Percentiles rank a stretch among this genome's conserved stretches.
Evolutionary conservation across 106 monocot species (phyloP).

Genomic region (Platanthera zijinensis): DNA sequence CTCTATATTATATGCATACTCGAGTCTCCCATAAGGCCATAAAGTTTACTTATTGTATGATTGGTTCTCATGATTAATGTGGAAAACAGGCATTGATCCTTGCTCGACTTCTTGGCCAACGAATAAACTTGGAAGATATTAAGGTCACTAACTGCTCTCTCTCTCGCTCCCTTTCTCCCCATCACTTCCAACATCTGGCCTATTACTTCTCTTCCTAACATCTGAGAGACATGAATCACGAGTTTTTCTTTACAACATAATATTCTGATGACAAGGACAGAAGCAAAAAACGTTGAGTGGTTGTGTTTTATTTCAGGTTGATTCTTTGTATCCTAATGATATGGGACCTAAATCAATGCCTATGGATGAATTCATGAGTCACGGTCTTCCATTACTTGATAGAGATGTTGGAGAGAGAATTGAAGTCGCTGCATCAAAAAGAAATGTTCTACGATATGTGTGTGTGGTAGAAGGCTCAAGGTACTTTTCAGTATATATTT

Average conservation of each 20-base stretch:
- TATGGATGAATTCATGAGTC: constrained; percentile 58
- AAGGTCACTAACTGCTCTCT: constrained; percentile 27
- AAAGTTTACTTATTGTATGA: neutral
- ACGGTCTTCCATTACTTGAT: constrained; percentile 61
- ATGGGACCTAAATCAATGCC: constrained; percentile 65
- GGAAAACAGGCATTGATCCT: constrained; percentile 76
- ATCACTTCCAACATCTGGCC: neutral
- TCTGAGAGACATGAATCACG: neutral
- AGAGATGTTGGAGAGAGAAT: constrained; percentile 53
- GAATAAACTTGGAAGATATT: constrained; percentile 68
- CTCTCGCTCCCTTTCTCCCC: neutral
- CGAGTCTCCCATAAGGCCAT: neutral
- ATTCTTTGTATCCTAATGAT: constrained; percentile 85
- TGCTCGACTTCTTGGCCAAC: constrained; percentile 72
- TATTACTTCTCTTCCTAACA: neutral
- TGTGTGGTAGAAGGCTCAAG: constrained; percentile 70
- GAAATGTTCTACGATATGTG: constrained; percentile 88
- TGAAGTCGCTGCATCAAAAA: constrained; percentile 45
- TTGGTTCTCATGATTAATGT: constrained; percentile 8
- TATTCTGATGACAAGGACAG: neutral
- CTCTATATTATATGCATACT: no score
- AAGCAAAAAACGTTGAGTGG: neutral
- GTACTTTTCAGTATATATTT: constrained; percentile 27
- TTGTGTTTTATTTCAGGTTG: constrained; percentile 45
- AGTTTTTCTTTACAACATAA: neutral